Evolutionary conservation across 805 yeast genomes (phyloP).

Genomic region (Candida argentea): DNA sequence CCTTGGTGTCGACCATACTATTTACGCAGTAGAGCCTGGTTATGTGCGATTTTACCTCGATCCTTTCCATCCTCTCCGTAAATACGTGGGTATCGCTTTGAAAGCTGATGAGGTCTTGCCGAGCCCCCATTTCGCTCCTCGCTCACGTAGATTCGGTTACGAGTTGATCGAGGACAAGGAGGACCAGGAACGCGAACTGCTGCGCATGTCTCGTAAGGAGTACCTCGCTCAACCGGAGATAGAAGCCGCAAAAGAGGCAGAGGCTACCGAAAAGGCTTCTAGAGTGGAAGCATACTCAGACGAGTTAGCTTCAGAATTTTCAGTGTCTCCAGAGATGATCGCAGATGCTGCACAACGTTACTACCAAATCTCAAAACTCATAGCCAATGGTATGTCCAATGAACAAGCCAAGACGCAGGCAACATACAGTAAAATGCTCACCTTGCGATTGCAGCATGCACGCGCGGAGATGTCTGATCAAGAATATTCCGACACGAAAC

Average conservation of each 20-base stretch:
- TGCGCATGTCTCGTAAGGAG: slow-evolving; percentile 59
- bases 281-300: slow-evolving; percentile 8
- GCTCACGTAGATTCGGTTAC: slow-evolving; percentile 76
- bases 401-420: slow-evolving; percentile 53
- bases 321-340: slow-evolving; percentile 18
- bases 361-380: slow-evolving; percentile 31
- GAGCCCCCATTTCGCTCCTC: slow-evolving; percentile 84
- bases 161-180: slow-evolving; percentile 38
- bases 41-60: slow-evolving; percentile 84
- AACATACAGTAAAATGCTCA: slow-evolving; percentile 39
- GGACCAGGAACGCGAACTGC: slow-evolving; percentile 49
- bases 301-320: slow-evolving; percentile 17
- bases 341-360: slow-evolving; percentile 43
- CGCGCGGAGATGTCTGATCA: slow-evolving; percentile 24
- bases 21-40: slow-evolving; percentile 88
- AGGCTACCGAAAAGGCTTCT: slow-evolving; percentile 29
- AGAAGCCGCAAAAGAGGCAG: slow-evolving; percentile 25
- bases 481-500: slow-evolving; percentile 11
- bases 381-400: slow-evolving; percentile 48
- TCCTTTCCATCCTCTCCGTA: slow-evolving; percentile 93
- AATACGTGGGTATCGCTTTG: slow-evolving; percentile 82
- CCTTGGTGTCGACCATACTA: slow-evolving; percentile 90
- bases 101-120: slow-evolving; percentile 58
- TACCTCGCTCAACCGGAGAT: slow-evolving; percentile 45
- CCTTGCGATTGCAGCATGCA: slow-evolving; percentile 29